These are phyloP conservation scores for Haplosporangium gracile DNA, from an alignment of 192 early-diverging fungal species.

Conservation along the genomic window DNA sequence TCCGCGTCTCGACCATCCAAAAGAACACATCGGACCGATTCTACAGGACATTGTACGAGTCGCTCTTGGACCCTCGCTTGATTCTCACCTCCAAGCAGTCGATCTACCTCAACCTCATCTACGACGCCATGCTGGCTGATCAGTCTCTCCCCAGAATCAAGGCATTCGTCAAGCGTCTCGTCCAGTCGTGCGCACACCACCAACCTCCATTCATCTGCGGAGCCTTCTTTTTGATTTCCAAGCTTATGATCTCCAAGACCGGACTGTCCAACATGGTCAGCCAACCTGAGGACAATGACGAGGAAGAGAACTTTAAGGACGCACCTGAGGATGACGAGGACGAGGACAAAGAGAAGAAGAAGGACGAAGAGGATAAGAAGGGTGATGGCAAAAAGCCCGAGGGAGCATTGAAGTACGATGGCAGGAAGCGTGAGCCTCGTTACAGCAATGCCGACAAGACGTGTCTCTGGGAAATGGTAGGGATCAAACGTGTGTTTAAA, in stretches of 20 bases:
- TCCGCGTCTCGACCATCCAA: constrained; percentile 71
- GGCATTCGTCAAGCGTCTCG: constrained; percentile 91
- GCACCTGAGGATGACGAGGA: constrained; percentile 67
- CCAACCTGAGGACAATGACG: constrained; percentile 79
- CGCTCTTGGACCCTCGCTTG: constrained; percentile 87
- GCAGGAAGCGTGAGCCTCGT: constrained; percentile 88
- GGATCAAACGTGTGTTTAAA: background rate
- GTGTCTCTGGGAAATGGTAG: constrained; percentile 93
- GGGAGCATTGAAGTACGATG: constrained; percentile 73
- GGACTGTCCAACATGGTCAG: constrained; percentile 75
- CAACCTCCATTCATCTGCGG: constrained; percentile 90
- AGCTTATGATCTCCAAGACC: constrained; percentile 66
- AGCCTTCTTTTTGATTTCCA: constrained; percentile 83
- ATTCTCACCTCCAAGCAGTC: constrained; percentile 87
- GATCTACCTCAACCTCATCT: constrained; percentile 94
- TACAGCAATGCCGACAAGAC: constrained; percentile 84
- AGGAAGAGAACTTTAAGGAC: constrained; percentile 77
- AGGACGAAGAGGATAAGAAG: constrained; percentile 24
- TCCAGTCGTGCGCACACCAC: constrained; percentile 82
- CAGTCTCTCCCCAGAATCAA: constrained; percentile 71
- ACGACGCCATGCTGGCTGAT: constrained; percentile 86
- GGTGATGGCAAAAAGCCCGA: constrained; percentile 1
- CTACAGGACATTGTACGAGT: constrained; percentile 92
- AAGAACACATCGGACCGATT: constrained; percentile 83
- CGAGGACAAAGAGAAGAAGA: constrained; percentile 62